Base-by-base conservation (phyloP, 257 asterid species). In the Leptodermis oblonga region DNA sequence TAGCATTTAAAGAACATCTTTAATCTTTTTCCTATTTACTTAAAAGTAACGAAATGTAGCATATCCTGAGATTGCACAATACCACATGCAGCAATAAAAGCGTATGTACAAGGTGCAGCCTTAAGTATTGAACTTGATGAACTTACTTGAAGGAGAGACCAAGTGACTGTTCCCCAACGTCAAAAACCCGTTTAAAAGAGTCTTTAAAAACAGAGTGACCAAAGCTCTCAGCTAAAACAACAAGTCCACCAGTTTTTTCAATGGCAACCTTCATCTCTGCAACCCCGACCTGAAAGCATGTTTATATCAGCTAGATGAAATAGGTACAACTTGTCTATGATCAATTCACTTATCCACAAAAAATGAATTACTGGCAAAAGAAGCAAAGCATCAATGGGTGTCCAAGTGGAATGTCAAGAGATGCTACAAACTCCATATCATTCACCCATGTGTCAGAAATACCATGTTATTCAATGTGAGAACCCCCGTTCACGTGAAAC, bases 211-310 rank as follows among this genome's bases (percentile, higher is more conserved):
- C 99, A 60, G 99, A 83, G 85, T 93, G 99, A 68, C 96, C 97
- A 83, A 93, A 93, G 79, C 99, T 93, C 88, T 93, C 99, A 62
- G 99, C 88, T 65, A 88, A 82, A 78, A 88, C 96, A 20, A 90
- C 95, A 52, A 93, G 92, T 64, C 99, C 99, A 74, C 97, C 99
- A 51, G 96, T 90, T 82, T 80, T 89, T 85, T 93, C 99, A 54
- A 93, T 90, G 67, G 97, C 95, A 61, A 93, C 92, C 85, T 93
- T 90, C 97, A 93, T 93, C 87, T 93, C 99, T 65, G 97, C 99
- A 87, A 93, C 84, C 73, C 99, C 99, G 77, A 93, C 97, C 97
- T 93, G 78, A 74, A 82, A 72, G 72, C 11, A 42, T 65, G 69
- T 51, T 54, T 34, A 7, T 18, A 51, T 73, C 48, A 74, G 76